Base-by-base conservation (phyloP, 2,329 filamentous ascomycete genomes). In the Botrytis porri region DNA sequence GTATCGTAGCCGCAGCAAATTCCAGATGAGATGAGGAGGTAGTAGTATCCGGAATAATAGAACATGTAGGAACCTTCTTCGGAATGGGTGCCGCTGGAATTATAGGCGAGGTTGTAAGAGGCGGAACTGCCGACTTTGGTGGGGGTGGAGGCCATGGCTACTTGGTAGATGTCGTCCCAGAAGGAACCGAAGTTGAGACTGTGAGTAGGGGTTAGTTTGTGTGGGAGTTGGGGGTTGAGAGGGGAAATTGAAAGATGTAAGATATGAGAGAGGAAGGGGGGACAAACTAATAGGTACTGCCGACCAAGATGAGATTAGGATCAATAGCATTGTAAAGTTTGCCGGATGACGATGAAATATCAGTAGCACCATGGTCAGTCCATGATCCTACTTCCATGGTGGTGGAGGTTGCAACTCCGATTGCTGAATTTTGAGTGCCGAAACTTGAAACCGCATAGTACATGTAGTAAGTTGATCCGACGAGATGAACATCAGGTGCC, bases 161-260 rank as follows among this genome's bases (percentile, higher is more conserved):
- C 87, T 78, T 89, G 87, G 82, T 88, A 91, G 73, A 93, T 84
- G 78, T 89, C 87, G 10, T 82, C 80, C 89, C 90, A 93, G 84
- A 92, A 93, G 20, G 88, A 91, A 37, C 90, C 91, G 75, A 92
- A 93, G 74, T 84, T 88, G 79, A 90, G 81, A 73, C 69, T 71
- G 18, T 32, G 25, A 12, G 22, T 14, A 10, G 37, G n/a, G 29
- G 12, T 71, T 41, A 71, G 60, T 63, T 9, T 22, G 18, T 32
- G 57, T 35, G 57, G 10, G 2, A n/a, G 3, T 41, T 16, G 10
- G 7, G n/a, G 12, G 25, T 16, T 51, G 41, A 18, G 22, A 35
- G 25, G n/a, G n/a, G n/a, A n/a, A n/a, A n/a, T n/a, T 35, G 8
- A 29, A 32, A 32, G n/a, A 25, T 12, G 22, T 8, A 3, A 16